These are phyloP conservation scores for Yamadazyma endophytica DNA, from an alignment of 805 yeast species.

Conservation along the genomic window DNA sequence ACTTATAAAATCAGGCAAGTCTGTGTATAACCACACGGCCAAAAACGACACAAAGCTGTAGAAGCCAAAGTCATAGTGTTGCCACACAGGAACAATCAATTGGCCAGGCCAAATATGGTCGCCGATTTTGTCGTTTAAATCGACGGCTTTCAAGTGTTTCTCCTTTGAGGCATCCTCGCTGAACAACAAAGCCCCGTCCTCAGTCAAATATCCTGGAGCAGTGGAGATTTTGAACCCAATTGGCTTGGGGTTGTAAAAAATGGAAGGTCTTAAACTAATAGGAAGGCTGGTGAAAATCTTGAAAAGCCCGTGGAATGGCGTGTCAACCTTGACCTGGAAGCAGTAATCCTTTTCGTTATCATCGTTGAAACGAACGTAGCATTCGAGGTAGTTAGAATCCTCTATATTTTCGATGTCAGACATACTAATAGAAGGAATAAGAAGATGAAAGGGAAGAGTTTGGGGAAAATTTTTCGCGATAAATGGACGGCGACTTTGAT, in stretches of 20 bases:
- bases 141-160: constrained; percentile 42
- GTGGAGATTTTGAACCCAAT: constrained; percentile 56
- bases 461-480: neutral
- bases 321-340: constrained; percentile 61
- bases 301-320: constrained; percentile 56
- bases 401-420: constrained; percentile 18
- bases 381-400: constrained; percentile 35
- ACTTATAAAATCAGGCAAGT: constrained; percentile 80
- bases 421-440: constrained; percentile 6
- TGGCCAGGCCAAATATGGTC: constrained; percentile 87
- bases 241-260: constrained; percentile 67
- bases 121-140: constrained; percentile 45
- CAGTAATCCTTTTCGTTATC: constrained; percentile 88
- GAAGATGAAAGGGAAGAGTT: no score
- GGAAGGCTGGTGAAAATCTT: constrained; percentile 65
- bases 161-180: constrained; percentile 48
- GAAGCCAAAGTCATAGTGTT: constrained; percentile 40
- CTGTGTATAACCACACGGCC: constrained; percentile 81
- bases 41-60: constrained; percentile 39
- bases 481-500: no score
- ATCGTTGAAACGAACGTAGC: constrained; percentile 77
- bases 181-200: constrained; percentile 76
- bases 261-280: constrained; percentile 72
- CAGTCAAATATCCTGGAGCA: constrained; percentile 79
- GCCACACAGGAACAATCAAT: constrained; percentile 74